Percentiles rank a stretch among this genome's conserved stretches.
Conservation (phyloP, 192 early-diverging fungal genomes). For the Backusella circina region DNA sequence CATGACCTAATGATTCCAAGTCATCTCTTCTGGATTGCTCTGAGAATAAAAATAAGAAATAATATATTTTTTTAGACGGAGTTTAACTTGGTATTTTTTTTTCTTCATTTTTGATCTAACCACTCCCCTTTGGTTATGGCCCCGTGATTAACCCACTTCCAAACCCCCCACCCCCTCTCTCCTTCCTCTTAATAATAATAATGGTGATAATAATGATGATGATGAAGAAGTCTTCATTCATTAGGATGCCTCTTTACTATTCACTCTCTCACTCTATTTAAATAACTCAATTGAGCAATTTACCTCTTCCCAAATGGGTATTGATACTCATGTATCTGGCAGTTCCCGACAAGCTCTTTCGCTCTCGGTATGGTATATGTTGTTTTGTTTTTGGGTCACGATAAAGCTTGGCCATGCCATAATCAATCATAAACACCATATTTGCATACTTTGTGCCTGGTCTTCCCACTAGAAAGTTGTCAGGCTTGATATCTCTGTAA, state of each 20-base stretch:
- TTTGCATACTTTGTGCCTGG: slow-evolving; percentile 60
- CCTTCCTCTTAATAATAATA: background rate
- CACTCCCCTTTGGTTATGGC: background rate
- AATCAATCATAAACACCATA: slow-evolving; percentile 88
- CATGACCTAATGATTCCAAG: slow-evolving; percentile 95
- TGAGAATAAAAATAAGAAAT: slow-evolving; percentile 25
- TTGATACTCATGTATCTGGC: slow-evolving; percentile 98
- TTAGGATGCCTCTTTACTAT: background rate
- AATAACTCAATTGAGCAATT: background rate
- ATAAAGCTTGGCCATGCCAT: slow-evolving; percentile 99
- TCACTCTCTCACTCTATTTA: background rate
- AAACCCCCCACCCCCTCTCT: background rate
- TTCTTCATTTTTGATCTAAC: slow-evolving; percentile 1
- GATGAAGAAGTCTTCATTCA: background rate
- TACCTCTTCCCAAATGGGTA: slow-evolving; percentile 92
- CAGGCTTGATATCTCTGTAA: slow-evolving; percentile 98
- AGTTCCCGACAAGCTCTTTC: slow-evolving; percentile 91
- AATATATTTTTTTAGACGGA: slow-evolving; percentile 1
- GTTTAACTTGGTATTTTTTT: background rate
- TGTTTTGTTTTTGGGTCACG: slow-evolving; percentile 93
- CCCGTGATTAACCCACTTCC: background rate
- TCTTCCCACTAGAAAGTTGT: slow-evolving; percentile 95
- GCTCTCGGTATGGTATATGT: slow-evolving; percentile 97
- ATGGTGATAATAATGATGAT: too few species aligned
- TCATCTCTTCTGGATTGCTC: slow-evolving; percentile 98